phyloP scores from a whole-genome alignment of 192 early-diverging fungal genomes.

The Backusella circina region DNA sequence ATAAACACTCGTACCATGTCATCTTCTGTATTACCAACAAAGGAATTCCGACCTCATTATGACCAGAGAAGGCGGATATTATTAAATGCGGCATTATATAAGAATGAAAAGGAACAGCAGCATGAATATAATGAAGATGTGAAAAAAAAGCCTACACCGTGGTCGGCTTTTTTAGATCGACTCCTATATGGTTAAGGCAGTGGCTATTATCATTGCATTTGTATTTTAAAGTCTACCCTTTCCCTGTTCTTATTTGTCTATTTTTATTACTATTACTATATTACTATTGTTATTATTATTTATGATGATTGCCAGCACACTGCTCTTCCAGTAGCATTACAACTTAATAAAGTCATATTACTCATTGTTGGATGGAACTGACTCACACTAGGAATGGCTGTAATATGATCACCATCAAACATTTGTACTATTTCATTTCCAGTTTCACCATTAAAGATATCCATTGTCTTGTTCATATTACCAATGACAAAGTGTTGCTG shows the following conservation, averaged over 20 bases:
- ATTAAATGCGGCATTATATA: neutral
- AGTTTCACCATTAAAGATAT: slow-evolving; percentile 54
- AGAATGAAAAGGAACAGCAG: neutral
- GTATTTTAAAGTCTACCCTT: neutral
- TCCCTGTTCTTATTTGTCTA: neutral
- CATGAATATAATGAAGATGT: neutral
- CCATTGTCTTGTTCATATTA: slow-evolving; percentile 63
- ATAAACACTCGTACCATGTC: neutral
- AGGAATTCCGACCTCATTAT: neutral
- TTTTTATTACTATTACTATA: neutral
- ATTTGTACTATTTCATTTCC: slow-evolving; percentile 49
- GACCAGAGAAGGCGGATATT: slow-evolving; percentile 4
- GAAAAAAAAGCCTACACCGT: neutral
- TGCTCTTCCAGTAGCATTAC: slow-evolving; percentile 58
- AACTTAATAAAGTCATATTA: slow-evolving; percentile 41
- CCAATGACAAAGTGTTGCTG: slow-evolving; percentile 54
- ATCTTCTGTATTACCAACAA: neutral
- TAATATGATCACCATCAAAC: slow-evolving; percentile 39
- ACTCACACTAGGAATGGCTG: slow-evolving; percentile 61
- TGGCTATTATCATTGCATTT: neutral
- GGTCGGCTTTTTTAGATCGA: slow-evolving; percentile 3
- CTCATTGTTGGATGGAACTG: slow-evolving; percentile 56
- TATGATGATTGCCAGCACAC: slow-evolving; percentile 45
- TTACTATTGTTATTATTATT: neutral
- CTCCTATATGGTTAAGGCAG: neutral